phyloP scores from a whole-genome alignment of 768 basidiomycete genomes.

The Pseudohyphozyma bogoriensis region DNA sequence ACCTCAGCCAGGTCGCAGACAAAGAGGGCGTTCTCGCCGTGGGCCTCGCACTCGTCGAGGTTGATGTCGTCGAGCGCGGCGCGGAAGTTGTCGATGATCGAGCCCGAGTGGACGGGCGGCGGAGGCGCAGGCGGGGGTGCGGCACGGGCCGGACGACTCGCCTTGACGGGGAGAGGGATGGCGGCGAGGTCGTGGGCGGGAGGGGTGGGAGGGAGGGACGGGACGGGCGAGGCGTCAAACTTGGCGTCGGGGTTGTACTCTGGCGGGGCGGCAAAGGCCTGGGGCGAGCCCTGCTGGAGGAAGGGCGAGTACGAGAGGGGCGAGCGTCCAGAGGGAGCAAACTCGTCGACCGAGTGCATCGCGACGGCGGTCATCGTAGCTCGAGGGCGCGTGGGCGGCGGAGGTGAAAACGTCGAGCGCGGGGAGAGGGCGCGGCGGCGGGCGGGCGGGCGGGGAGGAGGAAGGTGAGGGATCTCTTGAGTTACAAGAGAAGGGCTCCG shows the following conservation, averaged over 20 bases:
- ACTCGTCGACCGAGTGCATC: conserved; percentile 11
- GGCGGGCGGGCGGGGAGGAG: neutral
- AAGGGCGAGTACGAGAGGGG: conserved; percentile 23
- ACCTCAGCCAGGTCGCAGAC: conserved; percentile 86
- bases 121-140: conserved; percentile 10
- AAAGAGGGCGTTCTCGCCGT: conserved; percentile 91
- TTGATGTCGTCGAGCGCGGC: conserved; percentile 27
- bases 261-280: neutral
- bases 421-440: too few relatives aligned
- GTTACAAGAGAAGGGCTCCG: neutral
- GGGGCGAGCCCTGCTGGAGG: conserved; percentile 10
- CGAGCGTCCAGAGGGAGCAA: conserved; percentile 7
- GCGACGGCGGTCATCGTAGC: conserved; percentile 25
- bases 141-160: conserved; percentile 4
- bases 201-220: neutral
- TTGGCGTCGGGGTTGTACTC: conserved; percentile 1
- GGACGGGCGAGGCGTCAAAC: neutral
- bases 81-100: conserved; percentile 25
- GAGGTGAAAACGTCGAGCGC: neutral
- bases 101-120: conserved; percentile 21
- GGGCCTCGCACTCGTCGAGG: conserved; percentile 38
- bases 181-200: neutral
- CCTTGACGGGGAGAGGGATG: conserved; percentile 1
- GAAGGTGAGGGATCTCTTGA: neutral
- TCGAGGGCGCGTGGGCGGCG: neutral